Conservation (phyloP, 2,329 filamentous ascomycete genomes). For the Colletotrichum brevisporum region DNA sequence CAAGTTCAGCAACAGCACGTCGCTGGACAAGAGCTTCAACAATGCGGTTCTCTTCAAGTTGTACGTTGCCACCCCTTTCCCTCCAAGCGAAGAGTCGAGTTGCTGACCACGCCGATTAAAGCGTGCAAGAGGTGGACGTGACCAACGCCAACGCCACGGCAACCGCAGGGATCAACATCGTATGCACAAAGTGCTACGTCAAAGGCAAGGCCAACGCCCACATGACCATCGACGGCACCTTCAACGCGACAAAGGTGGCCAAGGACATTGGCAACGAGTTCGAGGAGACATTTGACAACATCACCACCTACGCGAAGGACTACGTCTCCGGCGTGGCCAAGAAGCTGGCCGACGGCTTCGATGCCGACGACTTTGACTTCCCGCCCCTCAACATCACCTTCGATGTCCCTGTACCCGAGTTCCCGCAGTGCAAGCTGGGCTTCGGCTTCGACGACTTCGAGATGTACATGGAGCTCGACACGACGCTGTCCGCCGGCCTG, state of each 20-base stretch:
- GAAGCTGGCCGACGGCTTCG: constrained; percentile 47
- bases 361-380: constrained; percentile 50
- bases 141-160: constrained; percentile 42
- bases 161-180: constrained; percentile 54
- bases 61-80: constrained; percentile 41
- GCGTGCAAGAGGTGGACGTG: constrained; percentile 31
- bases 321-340: constrained; percentile 50
- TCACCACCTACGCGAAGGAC: constrained; percentile 50
- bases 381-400: constrained; percentile 58
- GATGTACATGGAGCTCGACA: constrained; percentile 64
- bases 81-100: not conserved
- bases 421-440: constrained; percentile 58
- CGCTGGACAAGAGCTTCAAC: constrained; percentile 57
- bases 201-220: constrained; percentile 60
- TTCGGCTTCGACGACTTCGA: constrained; percentile 67
- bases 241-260: constrained; percentile 55
- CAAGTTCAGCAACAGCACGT: constrained; percentile 46
- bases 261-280: constrained; percentile 51
- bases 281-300: constrained; percentile 50
- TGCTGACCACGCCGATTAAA: not conserved
- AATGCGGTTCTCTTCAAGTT: constrained; percentile 54
- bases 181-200: constrained; percentile 65
- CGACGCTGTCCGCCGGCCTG: constrained; percentile 55
- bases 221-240: constrained; percentile 57
- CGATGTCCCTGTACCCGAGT: constrained; percentile 57